These are phyloP conservation scores for Phalaenopsis equestris DNA, from an alignment of 106 monocot species.

Conservation along the genomic window DNA sequence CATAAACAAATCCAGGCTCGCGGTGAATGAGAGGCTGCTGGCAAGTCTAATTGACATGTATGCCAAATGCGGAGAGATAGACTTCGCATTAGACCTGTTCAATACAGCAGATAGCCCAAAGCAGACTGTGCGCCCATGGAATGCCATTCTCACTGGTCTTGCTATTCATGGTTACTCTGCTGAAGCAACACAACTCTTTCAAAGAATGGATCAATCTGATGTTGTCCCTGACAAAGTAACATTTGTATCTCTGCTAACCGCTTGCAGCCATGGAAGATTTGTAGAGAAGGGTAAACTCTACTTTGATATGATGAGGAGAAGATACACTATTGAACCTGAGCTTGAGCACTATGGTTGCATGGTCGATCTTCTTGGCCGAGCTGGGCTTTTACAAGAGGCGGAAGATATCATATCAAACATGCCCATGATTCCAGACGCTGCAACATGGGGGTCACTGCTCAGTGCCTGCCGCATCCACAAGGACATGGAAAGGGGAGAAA, in stretches of 20 bases:
- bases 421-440: conserved; percentile 34
- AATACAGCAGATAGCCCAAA: not conserved
- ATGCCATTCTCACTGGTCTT: conserved; percentile 40
- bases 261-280: conserved; percentile 45
- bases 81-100: conserved; percentile 22
- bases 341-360: conserved; percentile 63
- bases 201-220: conserved; percentile 22
- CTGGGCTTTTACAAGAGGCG: conserved; percentile 39
- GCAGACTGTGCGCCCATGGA: conserved; percentile 27
- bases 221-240: conserved; percentile 36
- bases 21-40: conserved; percentile 34
- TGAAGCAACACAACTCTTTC: conserved; percentile 30
- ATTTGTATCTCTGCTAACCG: conserved; percentile 46
- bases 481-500: conserved; percentile 15
- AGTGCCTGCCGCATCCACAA: conserved; percentile 31
- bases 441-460: conserved; percentile 37
- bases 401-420: conserved; percentile 27
- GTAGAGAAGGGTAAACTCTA: conserved; percentile 37
- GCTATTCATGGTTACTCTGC: conserved; percentile 37
- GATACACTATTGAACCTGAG: conserved; percentile 28
- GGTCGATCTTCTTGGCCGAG: conserved; percentile 50
- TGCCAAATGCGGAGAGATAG: conserved; percentile 45
- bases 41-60: conserved; percentile 56
- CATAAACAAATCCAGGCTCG: conserved; percentile 26
- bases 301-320: conserved; percentile 32